A percentile compares a stretch with the other conserved stretches of the same genome.
These are phyloP conservation scores for Chrysopogon serrulatus DNA, from an alignment of 176 grass and related monocot genomes.

Conservation along the genomic window DNA sequence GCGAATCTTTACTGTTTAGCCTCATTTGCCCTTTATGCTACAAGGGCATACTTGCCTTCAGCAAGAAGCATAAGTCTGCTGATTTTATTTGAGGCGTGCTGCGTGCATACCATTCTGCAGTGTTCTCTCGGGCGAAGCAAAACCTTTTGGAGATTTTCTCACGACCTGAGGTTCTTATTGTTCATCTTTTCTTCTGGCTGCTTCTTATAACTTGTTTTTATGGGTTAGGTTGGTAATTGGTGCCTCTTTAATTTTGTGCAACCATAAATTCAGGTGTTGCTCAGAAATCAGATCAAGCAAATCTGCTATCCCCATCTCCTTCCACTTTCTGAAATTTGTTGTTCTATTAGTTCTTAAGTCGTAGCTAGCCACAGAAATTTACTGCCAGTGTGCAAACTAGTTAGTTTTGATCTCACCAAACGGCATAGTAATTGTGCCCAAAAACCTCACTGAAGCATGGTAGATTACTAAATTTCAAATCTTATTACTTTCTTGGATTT, in stretches of 20 bases:
- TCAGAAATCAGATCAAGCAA: neutral
- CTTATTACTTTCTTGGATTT: neutral
- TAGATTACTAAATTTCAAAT: neutral
- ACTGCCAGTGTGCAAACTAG: neutral
- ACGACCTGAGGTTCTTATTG: neutral
- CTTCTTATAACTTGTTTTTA: neutral
- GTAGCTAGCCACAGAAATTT: neutral
- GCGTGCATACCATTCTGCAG: neutral
- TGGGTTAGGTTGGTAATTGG: neutral
- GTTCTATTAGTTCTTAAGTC: neutral
- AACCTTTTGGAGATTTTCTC: neutral
- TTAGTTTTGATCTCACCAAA: neutral
- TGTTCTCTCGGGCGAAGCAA: neutral
- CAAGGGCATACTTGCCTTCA: constrained; percentile 8
- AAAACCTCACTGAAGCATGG: neutral
- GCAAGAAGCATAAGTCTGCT: constrained; percentile 10
- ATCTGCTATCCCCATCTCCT: neutral
- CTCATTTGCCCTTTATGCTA: constrained; percentile 6
- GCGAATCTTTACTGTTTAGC: constrained; percentile 23
- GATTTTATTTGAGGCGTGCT: constrained; percentile 2
- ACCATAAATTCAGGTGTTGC: neutral
- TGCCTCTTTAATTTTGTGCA: neutral
- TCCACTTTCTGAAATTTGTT: neutral
- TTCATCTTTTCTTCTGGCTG: neutral
- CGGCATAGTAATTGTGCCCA: neutral